Conservation (phyloP, 768 basidiomycete genomes). For the Hysterangium stoloniferum region DNA sequence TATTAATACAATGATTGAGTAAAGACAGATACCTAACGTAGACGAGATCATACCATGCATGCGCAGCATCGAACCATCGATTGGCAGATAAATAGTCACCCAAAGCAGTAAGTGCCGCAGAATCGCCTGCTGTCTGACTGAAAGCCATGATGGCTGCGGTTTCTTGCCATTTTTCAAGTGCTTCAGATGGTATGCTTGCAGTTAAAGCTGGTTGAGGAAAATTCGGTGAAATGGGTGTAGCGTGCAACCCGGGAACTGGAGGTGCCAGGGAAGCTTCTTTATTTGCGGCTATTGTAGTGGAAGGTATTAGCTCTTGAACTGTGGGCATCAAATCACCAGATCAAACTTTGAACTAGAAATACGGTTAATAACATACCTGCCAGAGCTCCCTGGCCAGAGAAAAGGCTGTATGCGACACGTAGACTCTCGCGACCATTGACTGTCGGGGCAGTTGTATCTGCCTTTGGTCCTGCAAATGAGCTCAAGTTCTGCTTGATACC, state of each 20-base stretch:
- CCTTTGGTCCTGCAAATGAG: conserved; percentile 16
- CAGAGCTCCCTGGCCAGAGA: conserved; percentile 73
- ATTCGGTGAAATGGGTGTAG: conserved; percentile 59
- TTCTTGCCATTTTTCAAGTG: conserved; percentile 76
- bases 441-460: conserved; percentile 17
- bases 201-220: conserved; percentile 40
- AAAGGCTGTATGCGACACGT: conserved; percentile 72
- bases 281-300: conserved; percentile 38
- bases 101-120: conserved; percentile 70
- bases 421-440: conserved; percentile 62
- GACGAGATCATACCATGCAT: conserved; percentile 65
- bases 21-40: background rate
- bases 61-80: conserved; percentile 77
- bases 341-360: conserved; percentile 3
- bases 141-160: conserved; percentile 77
- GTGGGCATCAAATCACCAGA: conserved; percentile 11
- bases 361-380: conserved; percentile 44
- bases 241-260: conserved; percentile 25
- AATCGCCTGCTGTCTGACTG: conserved; percentile 59
- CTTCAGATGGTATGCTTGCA: conserved; percentile 48
- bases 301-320: conserved; percentile 73
- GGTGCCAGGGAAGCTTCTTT: conserved; percentile 33
- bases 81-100: conserved; percentile 74
- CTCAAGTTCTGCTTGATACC: conserved; percentile 29
- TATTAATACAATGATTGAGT: conserved; percentile 24